Evolutionary conservation across 2,329 filamentous ascomycete genomes (phyloP), one percentile per base, ranked within the genome.

Genomic region (Nemania sp.): DNA sequence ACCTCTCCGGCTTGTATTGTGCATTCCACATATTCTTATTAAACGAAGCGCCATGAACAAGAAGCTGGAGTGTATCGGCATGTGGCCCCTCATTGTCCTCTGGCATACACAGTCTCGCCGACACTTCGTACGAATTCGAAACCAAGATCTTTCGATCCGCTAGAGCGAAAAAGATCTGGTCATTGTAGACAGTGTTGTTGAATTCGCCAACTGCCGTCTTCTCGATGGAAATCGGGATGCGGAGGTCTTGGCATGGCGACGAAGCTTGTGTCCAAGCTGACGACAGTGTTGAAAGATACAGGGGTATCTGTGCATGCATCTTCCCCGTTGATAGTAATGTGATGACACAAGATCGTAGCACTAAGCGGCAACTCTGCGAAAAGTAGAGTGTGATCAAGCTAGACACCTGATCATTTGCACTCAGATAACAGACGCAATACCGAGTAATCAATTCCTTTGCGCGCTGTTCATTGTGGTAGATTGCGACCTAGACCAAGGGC

Each of bases 21-120:
- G 57, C 46, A 45, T 63, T 59, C 61, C 58, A 61, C 58, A 63
- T 64, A 33, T 44, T 43, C 51, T 64, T 64, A 39, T 58, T 62
- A 26, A 62, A 64, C 20, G 61, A 56, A 6, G 60, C 60, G 8
- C 61, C 60, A 24, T 64, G 61, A 17, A 61, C 8, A 3, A 64
- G 57, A 7, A 64, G 6, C 50, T 64, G 61, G 14, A 64, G 50
- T 5, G 56, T 56, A 15, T 62, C 47, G 20, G 45, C 53, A 15
- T 43, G 49, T 14, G 51, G 41, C 19, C 30, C 20, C 11, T 51
- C 7, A 19, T 15, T 45, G 24, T 45, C 22, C 40, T 57, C 45
- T 5, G 61, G 61, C 22, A 53, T 19, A 39, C 61, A 63, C 11
- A 60, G 36, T 23, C 57, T 50, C 1, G 59, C 57, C 3, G 55